Evolutionary conservation across 2,329 filamentous ascomycete species (phyloP), one percentile per base, ranked within the genome.

Genomic region (Boeremia lycopersici): DNA sequence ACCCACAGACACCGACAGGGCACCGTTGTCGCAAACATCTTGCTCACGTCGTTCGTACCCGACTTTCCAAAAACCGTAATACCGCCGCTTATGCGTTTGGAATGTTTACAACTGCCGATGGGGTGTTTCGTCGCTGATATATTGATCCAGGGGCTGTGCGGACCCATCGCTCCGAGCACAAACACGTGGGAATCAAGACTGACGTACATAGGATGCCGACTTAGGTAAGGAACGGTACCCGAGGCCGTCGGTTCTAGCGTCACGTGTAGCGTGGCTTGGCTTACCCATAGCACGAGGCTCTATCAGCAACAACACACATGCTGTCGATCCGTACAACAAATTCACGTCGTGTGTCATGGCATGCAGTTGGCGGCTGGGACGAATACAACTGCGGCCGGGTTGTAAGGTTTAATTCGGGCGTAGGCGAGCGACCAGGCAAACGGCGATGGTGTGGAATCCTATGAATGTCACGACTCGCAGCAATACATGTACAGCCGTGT

Each of bases 141-240:
- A 49, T 54, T 54, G 35, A 26, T 15, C 17, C 41, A 45, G 46
- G 46, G 51, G 51, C 41, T 44, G 52, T 54, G 46, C 45, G 45
- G 40, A 34, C 12, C 8, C 2, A 45, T 28, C 29, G 12, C 23
- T 12, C 51, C 51, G 52, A 54, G 23, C 17, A 15, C 39, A 39
- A 39, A 50, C 43, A 43, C 38, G 11, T 30, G 33, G 25, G 13
- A 25, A 36, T 12, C 33, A 36, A 30, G 34, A 15, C 26, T 43
- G 39, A 30, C 31, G 17, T 39, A 30, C 31, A 12, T 39, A 28
- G 26, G 11, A 29, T 19, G 30, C 36, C 41, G 23, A 38, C 30
- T 28, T 35, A 4, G 8, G 4, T 11, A 6, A 6, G 23, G 15
- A 19, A 19, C 12, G 19, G 19, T 28, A 48, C 12, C 46, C 46